Base-by-base conservation (phyloP, 2,329 filamentous ascomycete genomes). In the Domatiomyces globalis region DNA sequence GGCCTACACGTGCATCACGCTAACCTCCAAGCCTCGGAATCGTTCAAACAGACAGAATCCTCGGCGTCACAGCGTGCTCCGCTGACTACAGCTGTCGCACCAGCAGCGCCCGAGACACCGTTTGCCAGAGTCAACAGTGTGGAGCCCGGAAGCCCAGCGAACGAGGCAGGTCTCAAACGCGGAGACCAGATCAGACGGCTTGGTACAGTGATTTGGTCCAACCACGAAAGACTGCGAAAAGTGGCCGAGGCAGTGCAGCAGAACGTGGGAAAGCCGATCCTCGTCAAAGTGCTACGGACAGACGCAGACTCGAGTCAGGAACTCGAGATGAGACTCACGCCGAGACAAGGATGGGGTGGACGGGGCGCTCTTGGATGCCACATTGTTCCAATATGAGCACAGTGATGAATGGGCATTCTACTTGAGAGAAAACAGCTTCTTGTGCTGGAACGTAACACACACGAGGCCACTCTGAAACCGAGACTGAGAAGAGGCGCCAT, bases 41-140 rank as follows among this genome's bases (percentile, higher is more conserved):
- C 57, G 55, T 58, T 60, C 49, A 61, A 63, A 55, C 53, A 56
- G 57, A 48, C 52, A 45, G 56, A 52, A 52, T 52, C 61, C 43
- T 51, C 55, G 36, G 52, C 43, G 10, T 52, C 59, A 33, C 51
- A 58, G 46, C 33, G 33, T 39, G 8, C 53, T 22, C 53, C 58
- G 42, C 49, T 57, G 18, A 55, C 57, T 12, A 50, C 59, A 43
- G 61, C 57, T 18, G 2, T 12, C 29, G 20, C 52, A 18, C 45
- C 39, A 9, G n/a, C 17, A 46, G 55, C 57, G 45, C 62, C 59
- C 18, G 76, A 80, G 56, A 73, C 74, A 45, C 80, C 85, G 0
- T 98, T 98, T 66, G 92, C 92, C 29, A 92, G 81, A 65, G 86
- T 98, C 60, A 95, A 95, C 64, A 85, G 78, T 49, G 85, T 98